Base-by-base conservation (phyloP, 495 filamentous ascomycete genomes). In the Aspergillus funiculosus region DNA sequence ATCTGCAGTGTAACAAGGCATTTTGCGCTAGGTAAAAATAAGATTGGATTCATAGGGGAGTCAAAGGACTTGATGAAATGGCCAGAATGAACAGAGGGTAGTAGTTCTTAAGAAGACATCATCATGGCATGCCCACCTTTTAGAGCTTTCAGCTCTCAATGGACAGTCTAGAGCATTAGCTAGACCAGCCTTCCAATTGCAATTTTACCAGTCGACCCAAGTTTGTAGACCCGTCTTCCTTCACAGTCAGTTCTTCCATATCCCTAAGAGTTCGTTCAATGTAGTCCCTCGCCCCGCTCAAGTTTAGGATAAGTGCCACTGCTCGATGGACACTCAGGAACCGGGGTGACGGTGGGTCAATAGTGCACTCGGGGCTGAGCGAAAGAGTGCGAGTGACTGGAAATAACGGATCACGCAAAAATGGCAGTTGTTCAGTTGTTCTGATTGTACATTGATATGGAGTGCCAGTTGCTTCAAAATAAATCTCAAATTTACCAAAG, bases 251-350 rank as follows among this genome's bases (percentile, higher is more conserved):
- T 18, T 47, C 44, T 2, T 30, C 27, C 34, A 39, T 2, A 4
- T 47, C 44, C 6, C 25, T 15, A 32, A 47, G 34, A 7, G 32
- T 30, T 14, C 13, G 4, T 10, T 47, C 34, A 6, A 47, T 39
- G 24, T 47, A 47, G 10, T 39, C 35, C 6, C 35, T 35, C 1
- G 44, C 44, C 1, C 35, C 34, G 27, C 35, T 39, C 4, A 39
- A 4, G 1, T 32, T 28, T 8, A 47, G 39, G 34, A 68, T 67
- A 42, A 27, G 46, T 20, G 57, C 52, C 46, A 64, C 59, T 11
- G 61, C 63, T 36, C 58, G 50, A 36, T 68, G 63, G 30, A 69
- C 41, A 19, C 36, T 46, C 14, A 67, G 63, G 30, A 69, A 61
- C 42, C 53, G 54, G 48, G 28, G 44, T 39, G 55, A 52, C 18